Evolutionary conservation across 176 grass and related monocot genomes (phyloP).

Genomic region (Miscanthus lutarioriparius): DNA sequence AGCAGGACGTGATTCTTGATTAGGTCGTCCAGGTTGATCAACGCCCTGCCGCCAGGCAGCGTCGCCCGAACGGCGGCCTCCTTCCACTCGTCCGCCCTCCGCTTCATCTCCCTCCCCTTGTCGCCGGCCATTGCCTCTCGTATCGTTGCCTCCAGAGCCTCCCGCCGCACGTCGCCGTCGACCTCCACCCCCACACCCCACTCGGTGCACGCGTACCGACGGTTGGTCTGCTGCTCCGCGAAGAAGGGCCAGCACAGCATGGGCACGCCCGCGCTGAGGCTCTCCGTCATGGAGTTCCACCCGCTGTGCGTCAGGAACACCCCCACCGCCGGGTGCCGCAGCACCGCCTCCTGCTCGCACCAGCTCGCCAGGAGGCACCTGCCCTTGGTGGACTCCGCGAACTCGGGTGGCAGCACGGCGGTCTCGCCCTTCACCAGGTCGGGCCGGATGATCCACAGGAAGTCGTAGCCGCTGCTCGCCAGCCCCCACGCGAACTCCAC

Average conservation of each 20-base stretch:
- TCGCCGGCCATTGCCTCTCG: constrained; percentile 36
- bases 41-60: not conserved
- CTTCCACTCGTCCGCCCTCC: constrained; percentile 16
- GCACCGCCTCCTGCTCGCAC: constrained; percentile 39
- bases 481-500: constrained; percentile 76
- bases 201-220: not conserved
- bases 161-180: constrained; percentile 6
- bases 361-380: constrained; percentile 31
- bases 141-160: not conserved
- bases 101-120: constrained; percentile 32
- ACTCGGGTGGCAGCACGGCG: constrained; percentile 35
- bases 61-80: not conserved
- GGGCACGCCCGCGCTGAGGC: constrained; percentile 29
- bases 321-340: constrained; percentile 38
- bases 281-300: constrained; percentile 72
- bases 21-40: not conserved
- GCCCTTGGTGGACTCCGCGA: constrained; percentile 12
- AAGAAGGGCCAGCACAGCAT: constrained; percentile 56
- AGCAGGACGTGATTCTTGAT: not conserved
- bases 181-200: constrained; percentile 43
- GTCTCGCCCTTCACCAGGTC: constrained; percentile 50
- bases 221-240: constrained; percentile 50
- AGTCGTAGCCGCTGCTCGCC: constrained; percentile 39
- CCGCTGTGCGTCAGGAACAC: constrained; percentile 62
- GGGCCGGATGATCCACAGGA: constrained; percentile 56